Evolutionary conservation across 306 rosid species (phyloP).

Genomic region (Trichosanthes truncata): DNA sequence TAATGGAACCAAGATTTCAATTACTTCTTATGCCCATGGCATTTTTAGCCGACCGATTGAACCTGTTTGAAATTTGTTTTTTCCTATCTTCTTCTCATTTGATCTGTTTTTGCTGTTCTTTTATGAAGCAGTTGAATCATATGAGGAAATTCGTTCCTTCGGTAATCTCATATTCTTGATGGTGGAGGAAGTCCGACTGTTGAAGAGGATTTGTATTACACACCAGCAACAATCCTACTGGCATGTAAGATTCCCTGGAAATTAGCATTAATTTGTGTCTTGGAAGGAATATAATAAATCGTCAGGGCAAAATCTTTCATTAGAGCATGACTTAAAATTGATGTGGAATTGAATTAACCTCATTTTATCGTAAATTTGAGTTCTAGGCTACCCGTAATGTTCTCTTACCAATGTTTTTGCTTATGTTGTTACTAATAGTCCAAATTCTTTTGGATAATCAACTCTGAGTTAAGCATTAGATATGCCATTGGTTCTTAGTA

Average conservation of each 20-base stretch:
- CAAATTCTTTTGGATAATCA: not conserved
- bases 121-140: conserved; percentile 48
- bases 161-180: conserved; percentile 73
- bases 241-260: conserved; percentile 38
- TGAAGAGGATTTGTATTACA: conserved; percentile 50
- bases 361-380: not conserved
- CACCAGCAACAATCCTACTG: conserved; percentile 57
- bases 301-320: not conserved
- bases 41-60: not conserved
- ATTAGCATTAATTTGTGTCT: not conserved
- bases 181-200: conserved; percentile 88
- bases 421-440: not conserved
- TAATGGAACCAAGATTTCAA: not conserved
- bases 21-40: not conserved
- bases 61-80: not conserved
- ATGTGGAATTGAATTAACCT: not conserved
- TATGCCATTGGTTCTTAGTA: not conserved
- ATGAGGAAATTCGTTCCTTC: conserved; percentile 55
- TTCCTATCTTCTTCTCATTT: not conserved
- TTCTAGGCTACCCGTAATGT: not conserved
- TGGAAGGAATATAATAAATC: not conserved
- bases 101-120: not conserved
- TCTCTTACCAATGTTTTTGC: not conserved
- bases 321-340: not conserved
- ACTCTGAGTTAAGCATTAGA: not conserved